Base-by-base conservation (phyloP, 2,329 filamentous ascomycete genomes). In the Dothideomycetes sp. region DNA sequence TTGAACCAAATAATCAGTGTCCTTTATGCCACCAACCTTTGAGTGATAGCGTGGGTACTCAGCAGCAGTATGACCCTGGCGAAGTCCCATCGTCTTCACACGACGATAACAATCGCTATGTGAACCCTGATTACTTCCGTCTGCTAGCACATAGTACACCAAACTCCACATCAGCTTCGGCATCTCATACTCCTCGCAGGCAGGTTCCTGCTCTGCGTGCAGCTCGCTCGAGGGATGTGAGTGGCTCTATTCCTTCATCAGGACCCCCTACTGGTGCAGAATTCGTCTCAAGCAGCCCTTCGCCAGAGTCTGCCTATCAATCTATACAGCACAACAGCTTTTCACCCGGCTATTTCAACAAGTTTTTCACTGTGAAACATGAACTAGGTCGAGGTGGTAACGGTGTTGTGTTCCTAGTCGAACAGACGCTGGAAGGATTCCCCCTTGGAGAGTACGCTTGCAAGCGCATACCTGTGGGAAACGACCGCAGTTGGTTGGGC, bases 401-500 rank as follows among this genome's bases (percentile, higher is more conserved):
- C 57, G 91, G 91, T 0, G 87, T 98, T 3, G 91, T 98, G 2
- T 64, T 98, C 33, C 71, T 96, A n/a, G 91, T 98, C 8, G 79
- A 84, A 45, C 91, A 98, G 63, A 74, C 94, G 50, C 77, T 98
- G 44, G 91, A 96, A 59, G 82, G 85, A 16, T 89, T 94, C 31
- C 75, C 80, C 22, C 70, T 98, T 2, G 91, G 91, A 2, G 76
- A 91, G 49, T 98, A 94, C 61, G 91, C 91, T 10, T 98, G 91
- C 69, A 98, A 98, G 63, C 78, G 93, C 32, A 88, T 98, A 0
- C 93, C 91, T 0, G 91, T 98, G 1, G 67, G 91, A 11, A 83
- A 98, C 55, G 85, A 96, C 53, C 89, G 95, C 54, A 78, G 80
- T 46, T 95, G 91, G 93, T 69, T 98, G 11, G 86, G 94, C 61